Base-by-base conservation (phyloP, 495 filamentous ascomycete species). In the Hypoxylon rickii region DNA sequence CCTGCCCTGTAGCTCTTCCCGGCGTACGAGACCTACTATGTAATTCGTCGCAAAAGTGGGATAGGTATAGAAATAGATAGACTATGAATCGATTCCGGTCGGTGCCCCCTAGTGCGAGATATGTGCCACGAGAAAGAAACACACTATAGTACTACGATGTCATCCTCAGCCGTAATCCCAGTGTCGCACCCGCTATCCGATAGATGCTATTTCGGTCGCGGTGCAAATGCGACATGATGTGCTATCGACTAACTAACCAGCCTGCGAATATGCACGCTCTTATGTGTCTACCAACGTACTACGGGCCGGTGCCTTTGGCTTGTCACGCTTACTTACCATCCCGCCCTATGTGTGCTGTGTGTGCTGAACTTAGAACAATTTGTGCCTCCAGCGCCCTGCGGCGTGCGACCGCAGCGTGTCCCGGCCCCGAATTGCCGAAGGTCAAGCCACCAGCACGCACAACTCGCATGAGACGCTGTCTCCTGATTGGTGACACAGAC, bases 201-300 rank as follows among this genome's bases (percentile, higher is more conserved):
- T 17, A 45, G 59, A 50, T 63, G 31, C 59, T 63, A 63, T 63
- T 63, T 63, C 49, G 21, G 59, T 63, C 39, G 53, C 33, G 38
- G n/a, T 13, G 11, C 26, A 17, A 45, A 58, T 63, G 53, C 39
- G 39, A 58, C 51, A 31, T n/a, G n/a, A n/a, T n/a, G n/a, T n/a
- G n/a, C n/a, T n/a, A n/a, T n/a, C n/a, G n/a, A n/a, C n/a, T n/a
- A n/a, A n/a, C n/a, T n/a, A n/a, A n/a, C n/a, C n/a, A n/a, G n/a
- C n/a, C n/a, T n/a, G n/a, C n/a, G n/a, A n/a, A n/a, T n/a, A n/a
- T n/a, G n/a, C n/a, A n/a, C n/a, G n/a, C n/a, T n/a, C n/a, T n/a
- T n/a, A n/a, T n/a, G n/a, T n/a, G n/a, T n/a, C n/a, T n/a, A n/a
- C n/a, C n/a, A n/a, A n/a, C n/a, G n/a, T n/a, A n/a, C n/a, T n/a